These are phyloP conservation scores for Rhodotorula sp. DNA, from an alignment of 1,284 basidiomycete species.

Conservation along the genomic window DNA sequence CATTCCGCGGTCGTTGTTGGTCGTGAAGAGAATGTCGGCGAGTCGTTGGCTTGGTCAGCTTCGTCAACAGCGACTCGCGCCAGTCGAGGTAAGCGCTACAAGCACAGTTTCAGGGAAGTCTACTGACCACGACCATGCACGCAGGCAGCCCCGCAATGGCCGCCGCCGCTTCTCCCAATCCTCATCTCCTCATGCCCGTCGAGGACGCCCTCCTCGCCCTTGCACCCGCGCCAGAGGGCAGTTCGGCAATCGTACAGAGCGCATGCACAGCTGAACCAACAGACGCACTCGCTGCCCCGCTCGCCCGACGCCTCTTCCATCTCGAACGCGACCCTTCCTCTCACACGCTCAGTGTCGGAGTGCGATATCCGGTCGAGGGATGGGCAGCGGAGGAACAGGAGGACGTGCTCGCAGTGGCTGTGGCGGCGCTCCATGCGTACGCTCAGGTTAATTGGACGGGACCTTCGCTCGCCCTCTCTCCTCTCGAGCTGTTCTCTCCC, in stretches of 20 bases:
- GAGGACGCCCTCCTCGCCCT: constrained; percentile 33
- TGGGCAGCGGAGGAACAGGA: constrained; percentile 37
- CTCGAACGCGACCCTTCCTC: not conserved
- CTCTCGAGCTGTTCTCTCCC: constrained; percentile 50
- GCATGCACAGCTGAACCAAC: constrained; percentile 21
- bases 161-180: not conserved
- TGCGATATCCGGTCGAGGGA: not conserved
- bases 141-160: not conserved
- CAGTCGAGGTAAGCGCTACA: not conserved
- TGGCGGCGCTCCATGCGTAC: constrained; percentile 83
- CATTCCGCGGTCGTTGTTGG: not conserved
- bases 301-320: constrained; percentile 15
- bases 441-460: constrained; percentile 97
- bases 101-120: not conserved
- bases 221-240: not conserved
- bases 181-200: not conserved
- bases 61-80: not conserved
- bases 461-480: constrained; percentile 69
- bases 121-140: not conserved
- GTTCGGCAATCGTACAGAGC: constrained; percentile 5
- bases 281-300: constrained; percentile 10
- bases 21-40: not conserved
- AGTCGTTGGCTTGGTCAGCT: not conserved
- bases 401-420: constrained; percentile 63
- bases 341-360: constrained; percentile 6